Evolutionary conservation across 2,329 filamentous ascomycete species (phyloP).

Genomic region (Fusarium guadeloupense): DNA sequence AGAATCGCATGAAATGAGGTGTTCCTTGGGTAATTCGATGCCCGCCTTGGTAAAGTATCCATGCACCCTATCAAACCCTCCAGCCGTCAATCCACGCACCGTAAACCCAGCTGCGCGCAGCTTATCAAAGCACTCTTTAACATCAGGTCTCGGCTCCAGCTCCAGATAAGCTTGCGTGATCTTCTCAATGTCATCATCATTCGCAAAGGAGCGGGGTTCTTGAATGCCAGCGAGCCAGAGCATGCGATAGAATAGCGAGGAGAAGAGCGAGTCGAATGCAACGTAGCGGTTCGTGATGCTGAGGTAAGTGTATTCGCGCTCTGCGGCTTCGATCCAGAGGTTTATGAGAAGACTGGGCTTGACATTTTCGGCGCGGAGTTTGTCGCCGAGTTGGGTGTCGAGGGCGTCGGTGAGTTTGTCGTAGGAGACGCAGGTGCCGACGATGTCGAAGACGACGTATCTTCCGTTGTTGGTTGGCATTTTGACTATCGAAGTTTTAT

Average conservation of each 20-base stretch:
- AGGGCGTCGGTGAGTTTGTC: constrained; percentile 47
- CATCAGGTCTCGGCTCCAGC: constrained; percentile 9
- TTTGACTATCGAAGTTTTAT: too few relatives aligned
- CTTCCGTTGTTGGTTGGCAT: not conserved
- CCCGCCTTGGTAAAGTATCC: constrained; percentile 31
- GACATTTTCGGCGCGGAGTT: constrained; percentile 51
- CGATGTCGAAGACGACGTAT: constrained; percentile 36
- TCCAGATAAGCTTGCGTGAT: constrained; percentile 43
- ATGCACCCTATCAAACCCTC: constrained; percentile 22
- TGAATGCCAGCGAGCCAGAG: constrained; percentile 55
- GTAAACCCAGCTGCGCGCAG: constrained; percentile 28
- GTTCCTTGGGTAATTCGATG: constrained; percentile 23
- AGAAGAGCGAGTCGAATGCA: constrained; percentile 54
- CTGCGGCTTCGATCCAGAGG: constrained; percentile 57
- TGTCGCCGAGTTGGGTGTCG: constrained; percentile 52
- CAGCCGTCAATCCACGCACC: constrained; percentile 28
- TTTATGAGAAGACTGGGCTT: constrained; percentile 55
- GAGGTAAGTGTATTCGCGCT: constrained; percentile 61
- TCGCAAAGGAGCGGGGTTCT: constrained; percentile 54
- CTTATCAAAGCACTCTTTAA: constrained; percentile 26
- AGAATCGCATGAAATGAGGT: constrained; percentile 30
- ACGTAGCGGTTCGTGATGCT: constrained; percentile 55
- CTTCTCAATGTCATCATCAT: constrained; percentile 52
- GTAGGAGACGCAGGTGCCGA: constrained; percentile 28
- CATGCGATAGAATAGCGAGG: constrained; percentile 58